Base-by-base conservation (phyloP, 1,284 basidiomycete species). In the Rhodotorula sp. region DNA sequence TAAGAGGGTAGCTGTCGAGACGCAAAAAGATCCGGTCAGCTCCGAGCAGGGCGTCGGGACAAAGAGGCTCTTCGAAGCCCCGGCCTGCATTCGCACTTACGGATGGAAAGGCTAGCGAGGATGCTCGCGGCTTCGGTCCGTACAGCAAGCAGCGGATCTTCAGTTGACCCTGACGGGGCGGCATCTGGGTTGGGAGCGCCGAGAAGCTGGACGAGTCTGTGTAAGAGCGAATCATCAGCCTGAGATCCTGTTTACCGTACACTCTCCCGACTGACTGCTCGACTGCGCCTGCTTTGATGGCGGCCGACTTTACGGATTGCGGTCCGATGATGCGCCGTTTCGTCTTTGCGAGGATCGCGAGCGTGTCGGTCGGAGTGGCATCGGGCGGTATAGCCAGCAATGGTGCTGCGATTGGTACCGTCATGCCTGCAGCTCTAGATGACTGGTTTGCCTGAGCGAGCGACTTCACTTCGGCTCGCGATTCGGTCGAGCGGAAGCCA, bases 21-120 rank as follows among this genome's bases (percentile, higher is more conserved):
- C 38, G 38, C 38, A 43, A 43, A 43, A 10, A 43, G 38, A 10
- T 43, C 1, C 38, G 38, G 10, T 43, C 10, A 43, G 38, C 38
- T 43, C 38, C 1, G 38, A 12, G 14, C 38, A 12, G 10, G 38
- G 38, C 38, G 38, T 8, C 2, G 38, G 8, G 38, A 12, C 8
- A 52, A 34, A 31, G 34, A 6, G 31, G n/a, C 16, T 28, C 49
- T 31, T 15, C 31, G 23, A 7, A 21, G 18, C 10, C 8, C 18
- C 10, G 14, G 54, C 15, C 15, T 21, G 26, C 14, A 15, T 6
- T 16, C 3, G 14, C 5, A 66, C 70, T 3, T 23, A 74, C 73
- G 73, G 1, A 74, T 57, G 4, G 73, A 74, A 2, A 71, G 28
- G 4, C 70, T 63, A 1, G 70, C 70, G 2, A 75, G 63, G 21